Evolutionary conservation across 345 rosid genomes (phyloP).

Genomic region (Arabidopsis suecica): DNA sequence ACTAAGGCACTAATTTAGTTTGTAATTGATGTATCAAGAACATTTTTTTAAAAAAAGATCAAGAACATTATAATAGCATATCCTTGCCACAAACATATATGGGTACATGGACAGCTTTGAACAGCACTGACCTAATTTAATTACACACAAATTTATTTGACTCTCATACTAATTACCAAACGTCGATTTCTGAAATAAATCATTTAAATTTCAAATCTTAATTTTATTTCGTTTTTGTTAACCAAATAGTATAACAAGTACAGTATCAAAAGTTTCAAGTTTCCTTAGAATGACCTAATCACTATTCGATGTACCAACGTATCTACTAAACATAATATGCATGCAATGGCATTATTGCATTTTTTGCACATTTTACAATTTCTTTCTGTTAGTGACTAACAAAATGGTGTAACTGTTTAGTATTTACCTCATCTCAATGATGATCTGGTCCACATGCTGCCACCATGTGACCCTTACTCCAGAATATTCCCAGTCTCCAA

Average conservation of each 20-base stretch:
- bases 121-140: neutral
- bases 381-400: conserved; percentile 9
- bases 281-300: neutral
- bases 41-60: too few species aligned
- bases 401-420: conserved; percentile 7
- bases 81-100: neutral
- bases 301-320: conserved; percentile 1
- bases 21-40: neutral
- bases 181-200: neutral
- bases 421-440: conserved; percentile 16
- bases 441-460: conserved; percentile 39
- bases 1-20: neutral
- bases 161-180: neutral
- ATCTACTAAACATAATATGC: conserved; percentile 13
- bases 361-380: conserved; percentile 23
- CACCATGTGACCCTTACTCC: conserved; percentile 19
- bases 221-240: neutral
- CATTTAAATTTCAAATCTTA: neutral
- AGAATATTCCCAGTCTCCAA: conserved; percentile 39
- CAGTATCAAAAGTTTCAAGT: neutral
- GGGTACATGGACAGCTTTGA: neutral
- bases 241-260: neutral
- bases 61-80: neutral
- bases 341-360: conserved; percentile 18
- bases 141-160: neutral